These are phyloP conservation scores for Grigorovia yakushimaensis DNA, from an alignment of 805 yeast species.

Conservation along the genomic window DNA sequence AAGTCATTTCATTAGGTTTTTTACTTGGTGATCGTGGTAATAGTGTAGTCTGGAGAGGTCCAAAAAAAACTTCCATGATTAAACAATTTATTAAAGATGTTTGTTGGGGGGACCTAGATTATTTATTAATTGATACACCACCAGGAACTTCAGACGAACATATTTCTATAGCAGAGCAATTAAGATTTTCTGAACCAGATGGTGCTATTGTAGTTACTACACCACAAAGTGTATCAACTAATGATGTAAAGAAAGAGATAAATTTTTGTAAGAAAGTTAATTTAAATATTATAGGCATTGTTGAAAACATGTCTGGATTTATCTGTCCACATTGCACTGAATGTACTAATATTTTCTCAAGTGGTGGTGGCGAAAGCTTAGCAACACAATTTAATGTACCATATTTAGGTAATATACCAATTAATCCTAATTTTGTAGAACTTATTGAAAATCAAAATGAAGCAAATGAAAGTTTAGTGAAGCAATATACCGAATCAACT, in stretches of 20 bases:
- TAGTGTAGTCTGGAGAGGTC: conserved; percentile 97
- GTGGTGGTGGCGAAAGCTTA: conserved; percentile 79
- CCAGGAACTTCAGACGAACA: conserved; percentile 99
- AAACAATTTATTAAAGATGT: conserved; percentile 87
- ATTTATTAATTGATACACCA: conserved; percentile 87
- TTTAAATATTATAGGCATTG: conserved; percentile 69
- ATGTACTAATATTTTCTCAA: conserved; percentile 82
- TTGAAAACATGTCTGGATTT: conserved; percentile 96
- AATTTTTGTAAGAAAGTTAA: conserved; percentile 84
- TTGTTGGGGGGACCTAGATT: conserved; percentile 72
- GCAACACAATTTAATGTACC: conserved; percentile 54
- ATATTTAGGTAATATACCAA: conserved; percentile 82
- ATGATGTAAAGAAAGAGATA: conserved; percentile 90
- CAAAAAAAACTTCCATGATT: conserved; percentile 96
- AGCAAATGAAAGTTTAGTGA: conserved; percentile 24
- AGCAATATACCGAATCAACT: conserved; percentile 29
- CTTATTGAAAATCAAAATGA: conserved; percentile 55
- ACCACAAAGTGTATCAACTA: conserved; percentile 87
- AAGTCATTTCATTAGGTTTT: conserved; percentile 84
- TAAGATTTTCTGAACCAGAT: conserved; percentile 60
- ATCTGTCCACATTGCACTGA: conserved; percentile 91
- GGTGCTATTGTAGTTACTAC: conserved; percentile 96
- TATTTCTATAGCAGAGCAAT: conserved; percentile 89
- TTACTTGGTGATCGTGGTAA: conserved; percentile 74
- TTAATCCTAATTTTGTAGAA: conserved; percentile 85